Conservation (phyloP, 2,329 filamentous ascomycete genomes). For the Fusarium albidum region DNA sequence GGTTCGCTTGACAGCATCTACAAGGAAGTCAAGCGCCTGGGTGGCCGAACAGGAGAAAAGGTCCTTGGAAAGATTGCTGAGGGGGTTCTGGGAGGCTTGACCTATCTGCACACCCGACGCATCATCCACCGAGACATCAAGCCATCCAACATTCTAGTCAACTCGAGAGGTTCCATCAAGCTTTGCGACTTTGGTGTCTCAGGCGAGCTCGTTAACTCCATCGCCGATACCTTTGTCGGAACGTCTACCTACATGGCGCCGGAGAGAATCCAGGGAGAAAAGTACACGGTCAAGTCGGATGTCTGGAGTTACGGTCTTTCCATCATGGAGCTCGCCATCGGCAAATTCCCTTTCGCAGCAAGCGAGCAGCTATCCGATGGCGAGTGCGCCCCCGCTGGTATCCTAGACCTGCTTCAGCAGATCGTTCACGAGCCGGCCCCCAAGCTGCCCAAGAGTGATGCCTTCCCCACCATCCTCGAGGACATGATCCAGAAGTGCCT, state of each 20-base stretch:
- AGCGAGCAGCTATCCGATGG: slow-evolving; percentile 75
- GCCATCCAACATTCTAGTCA: slow-evolving; percentile 95
- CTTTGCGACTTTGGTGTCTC: slow-evolving; percentile 99
- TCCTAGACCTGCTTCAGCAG: slow-evolving; percentile 93
- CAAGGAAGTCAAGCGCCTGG: slow-evolving; percentile 94
- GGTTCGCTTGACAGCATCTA: slow-evolving; percentile 97
- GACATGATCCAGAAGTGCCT: slow-evolving; percentile 98
- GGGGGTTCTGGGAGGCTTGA: slow-evolving; percentile 89
- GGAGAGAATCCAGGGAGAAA: slow-evolving; percentile 95
- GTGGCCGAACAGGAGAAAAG: slow-evolving; percentile 94
- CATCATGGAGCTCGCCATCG: slow-evolving; percentile 97
- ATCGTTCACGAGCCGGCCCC: slow-evolving; percentile 97
- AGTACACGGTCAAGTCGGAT: slow-evolving; percentile 97
- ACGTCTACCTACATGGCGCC: slow-evolving; percentile 99
- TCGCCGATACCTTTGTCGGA: slow-evolving; percentile 97
- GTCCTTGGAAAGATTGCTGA: slow-evolving; percentile 98
- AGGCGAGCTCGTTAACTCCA: slow-evolving; percentile 95
- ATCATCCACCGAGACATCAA: slow-evolving; percentile 99
- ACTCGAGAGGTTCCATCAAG: slow-evolving; percentile 94
- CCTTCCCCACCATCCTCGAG: slow-evolving; percentile 92
- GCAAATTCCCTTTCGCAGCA: slow-evolving; percentile 91
- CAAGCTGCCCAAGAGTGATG: slow-evolving; percentile 93
- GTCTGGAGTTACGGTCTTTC: slow-evolving; percentile 98
- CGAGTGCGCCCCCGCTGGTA: slow-evolving; percentile 88
- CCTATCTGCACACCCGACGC: slow-evolving; percentile 94